Conservation (phyloP, 1,284 basidiomycete genomes). For the Cutaneotrichosporon sp. region DNA sequence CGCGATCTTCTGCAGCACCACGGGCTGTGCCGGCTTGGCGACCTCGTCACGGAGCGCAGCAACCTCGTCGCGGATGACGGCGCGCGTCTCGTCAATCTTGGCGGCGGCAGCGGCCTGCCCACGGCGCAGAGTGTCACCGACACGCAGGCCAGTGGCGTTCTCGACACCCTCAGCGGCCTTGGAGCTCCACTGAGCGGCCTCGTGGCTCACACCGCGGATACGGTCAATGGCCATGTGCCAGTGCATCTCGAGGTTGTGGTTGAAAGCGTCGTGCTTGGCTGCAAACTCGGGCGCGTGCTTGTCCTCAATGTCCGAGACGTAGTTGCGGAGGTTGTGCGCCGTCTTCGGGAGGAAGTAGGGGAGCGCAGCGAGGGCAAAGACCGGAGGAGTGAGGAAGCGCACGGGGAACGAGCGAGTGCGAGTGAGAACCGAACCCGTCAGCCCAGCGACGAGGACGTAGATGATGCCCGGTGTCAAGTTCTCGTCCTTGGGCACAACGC, state of each 20-base stretch:
- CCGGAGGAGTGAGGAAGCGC: slow-evolving; percentile 68
- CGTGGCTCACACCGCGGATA: slow-evolving; percentile 54
- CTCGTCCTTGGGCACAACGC: slow-evolving; percentile 74
- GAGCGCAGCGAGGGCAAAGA: slow-evolving; percentile 64
- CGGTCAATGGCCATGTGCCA: slow-evolving; percentile 58
- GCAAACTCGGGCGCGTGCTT: slow-evolving; percentile 66
- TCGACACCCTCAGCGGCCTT: slow-evolving; percentile 63
- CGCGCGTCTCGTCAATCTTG: slow-evolving; percentile 18
- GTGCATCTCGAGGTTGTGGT: slow-evolving; percentile 63
- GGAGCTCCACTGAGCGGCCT: slow-evolving; percentile 51
- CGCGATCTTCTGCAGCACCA: slow-evolving; percentile 38
- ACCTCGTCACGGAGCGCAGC: slow-evolving; percentile 22
- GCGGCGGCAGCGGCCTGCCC: slow-evolving; percentile 28
- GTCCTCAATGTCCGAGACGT: slow-evolving; percentile 70
- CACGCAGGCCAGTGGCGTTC: slow-evolving; percentile 67
- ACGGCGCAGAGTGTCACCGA: slow-evolving; percentile 63
- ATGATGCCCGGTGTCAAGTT: slow-evolving; percentile 78
- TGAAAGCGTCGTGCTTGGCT: slow-evolving; percentile 66
- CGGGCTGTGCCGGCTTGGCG: slow-evolving; percentile 11
- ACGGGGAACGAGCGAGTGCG: slow-evolving; percentile 68
- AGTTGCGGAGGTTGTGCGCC: slow-evolving; percentile 65
- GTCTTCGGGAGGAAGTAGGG: slow-evolving; percentile 80
- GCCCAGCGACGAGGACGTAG: slow-evolving; percentile 81
- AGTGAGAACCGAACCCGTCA: slow-evolving; percentile 80
- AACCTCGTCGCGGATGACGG: slow-evolving; percentile 17